Conservation (phyloP, 495 filamentous ascomycete genomes). For the Aspergillus cavernicola region DNA sequence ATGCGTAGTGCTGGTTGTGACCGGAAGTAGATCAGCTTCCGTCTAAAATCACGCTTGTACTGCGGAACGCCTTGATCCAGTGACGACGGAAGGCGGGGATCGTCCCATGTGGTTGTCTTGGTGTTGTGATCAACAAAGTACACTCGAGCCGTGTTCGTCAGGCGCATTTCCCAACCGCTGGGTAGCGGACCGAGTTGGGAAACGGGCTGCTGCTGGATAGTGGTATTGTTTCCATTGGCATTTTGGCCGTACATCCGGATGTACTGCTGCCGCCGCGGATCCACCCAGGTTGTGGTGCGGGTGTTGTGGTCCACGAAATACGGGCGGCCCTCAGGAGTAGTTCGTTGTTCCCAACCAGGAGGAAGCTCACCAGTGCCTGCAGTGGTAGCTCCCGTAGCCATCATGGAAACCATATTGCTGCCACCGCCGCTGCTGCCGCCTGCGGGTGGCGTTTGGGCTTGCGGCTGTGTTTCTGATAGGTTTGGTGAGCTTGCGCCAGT, state of each 20-base stretch:
- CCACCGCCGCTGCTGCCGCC: slow-evolving; percentile 33
- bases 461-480: slow-evolving; percentile 59
- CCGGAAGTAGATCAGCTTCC: slow-evolving; percentile 98
- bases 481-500: slow-evolving; percentile 92
- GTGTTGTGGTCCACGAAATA: slow-evolving; percentile 99
- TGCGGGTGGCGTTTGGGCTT: slow-evolving; percentile 45
- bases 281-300: slow-evolving; percentile 98
- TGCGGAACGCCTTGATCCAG: slow-evolving; percentile 98
- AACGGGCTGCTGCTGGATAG: slow-evolving; percentile 95
- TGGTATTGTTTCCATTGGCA: slow-evolving; percentile 67
- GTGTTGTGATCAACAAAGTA: slow-evolving; percentile 99
- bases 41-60: slow-evolving; percentile 97
- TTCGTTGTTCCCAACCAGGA: slow-evolving; percentile 92
- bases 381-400: slow-evolving; percentile 92
- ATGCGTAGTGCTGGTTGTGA: slow-evolving; percentile 96
- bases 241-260: slow-evolving; percentile 94
- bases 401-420: slow-evolving; percentile 68
- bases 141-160: slow-evolving; percentile 95
- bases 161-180: slow-evolving; percentile 98
- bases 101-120: slow-evolving; percentile 99
- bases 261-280: slow-evolving; percentile 95
- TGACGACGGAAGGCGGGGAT: slow-evolving; percentile 90
- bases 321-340: slow-evolving; percentile 87
- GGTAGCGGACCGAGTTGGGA: slow-evolving; percentile 95
- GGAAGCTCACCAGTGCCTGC: slow-evolving; percentile 94